Base-by-base conservation (phyloP, 1,284 basidiomycete genomes). In the Ceratobasidium papillatum region DNA sequence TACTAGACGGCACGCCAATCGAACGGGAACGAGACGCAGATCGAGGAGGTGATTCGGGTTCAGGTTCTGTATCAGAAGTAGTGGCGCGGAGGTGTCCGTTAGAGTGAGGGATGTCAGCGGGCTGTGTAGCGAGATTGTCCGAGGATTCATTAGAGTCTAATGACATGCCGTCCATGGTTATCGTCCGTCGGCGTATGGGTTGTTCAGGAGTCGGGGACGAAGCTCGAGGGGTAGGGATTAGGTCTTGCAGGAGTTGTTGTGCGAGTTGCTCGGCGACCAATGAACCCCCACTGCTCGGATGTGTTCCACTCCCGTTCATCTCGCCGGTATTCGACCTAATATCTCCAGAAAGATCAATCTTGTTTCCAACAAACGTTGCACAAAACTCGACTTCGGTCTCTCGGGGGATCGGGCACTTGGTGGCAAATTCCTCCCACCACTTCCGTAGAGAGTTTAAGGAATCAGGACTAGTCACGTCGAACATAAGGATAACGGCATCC, bases 401-500 rank as follows among this genome's bases (percentile, higher is more conserved):
- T 49, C 88, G 89, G 3, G 83, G 81, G 54, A 94, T 82, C 0
- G 91, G 92, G 8, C 69, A 90, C 89, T 62, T 85, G 82, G 64
- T 87, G 85, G 69, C 83, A 82, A 94, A 95, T 78, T 92, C 89
- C 32, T 83, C 80, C 91, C 92, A 94, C 93, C 93, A 94, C 75
- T 87, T 88, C n/a, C 79, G 82, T 58, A 94, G 83, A 0, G 86
- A 84, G 0, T 83, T 76, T 74, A 94, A 84, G 1, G 90, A 89
- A 49, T 88, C 84, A 0, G 86, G 88, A 8, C 86, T 81, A 77
- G 89, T 91, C 49, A 91, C 89, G 78, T 94, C 91, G 80, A 91
- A 95, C 84, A 94, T 88, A 75, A 95, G 85, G n/a, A 95, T 78
- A 2, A 86, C 91, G 0, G 93, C 93, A 79, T 94, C 92, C 3